Evolutionary conservation across 495 filamentous ascomycete genomes (phyloP).

Genomic region (Penicillium turbatum): DNA sequence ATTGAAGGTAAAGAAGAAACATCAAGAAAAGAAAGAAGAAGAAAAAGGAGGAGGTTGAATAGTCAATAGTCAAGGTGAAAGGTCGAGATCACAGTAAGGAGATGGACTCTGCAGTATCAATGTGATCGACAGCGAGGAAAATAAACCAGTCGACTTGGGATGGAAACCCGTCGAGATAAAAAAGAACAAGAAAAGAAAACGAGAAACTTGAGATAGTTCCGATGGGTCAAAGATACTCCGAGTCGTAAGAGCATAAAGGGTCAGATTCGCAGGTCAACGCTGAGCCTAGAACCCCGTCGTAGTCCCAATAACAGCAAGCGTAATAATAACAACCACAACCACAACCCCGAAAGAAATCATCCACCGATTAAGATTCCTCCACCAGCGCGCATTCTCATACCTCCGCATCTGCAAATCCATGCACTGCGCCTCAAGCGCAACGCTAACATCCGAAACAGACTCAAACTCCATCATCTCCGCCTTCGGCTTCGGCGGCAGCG

Average conservation of each 20-base stretch:
- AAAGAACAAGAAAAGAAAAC: constrained; percentile 6
- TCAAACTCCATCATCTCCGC: constrained; percentile 24
- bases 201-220: not conserved
- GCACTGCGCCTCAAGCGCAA: constrained; percentile 43
- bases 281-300: constrained; percentile 43
- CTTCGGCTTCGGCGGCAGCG: constrained; percentile 59
- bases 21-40: not conserved
- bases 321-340: constrained; percentile 67
- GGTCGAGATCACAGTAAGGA: not conserved
- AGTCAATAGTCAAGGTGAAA: not conserved
- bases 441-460: constrained; percentile 35
- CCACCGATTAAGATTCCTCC: constrained; percentile 83
- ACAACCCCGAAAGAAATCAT: constrained; percentile 77
- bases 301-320: constrained; percentile 56
- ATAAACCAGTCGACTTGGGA: not conserved
- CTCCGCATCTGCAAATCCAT: constrained; percentile 53
- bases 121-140: not conserved
- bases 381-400: constrained; percentile 85
- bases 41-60: not conserved
- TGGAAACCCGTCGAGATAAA: not conserved
- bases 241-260: constrained; percentile 16
- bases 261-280: not conserved
- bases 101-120: constrained; percentile 1
- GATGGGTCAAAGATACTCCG: not conserved
- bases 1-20: constrained; percentile 21